These are phyloP conservation scores for Rhizopus arrhizus DNA, from an alignment of 371 early-diverging fungal genomes.

Conservation along the genomic window DNA sequence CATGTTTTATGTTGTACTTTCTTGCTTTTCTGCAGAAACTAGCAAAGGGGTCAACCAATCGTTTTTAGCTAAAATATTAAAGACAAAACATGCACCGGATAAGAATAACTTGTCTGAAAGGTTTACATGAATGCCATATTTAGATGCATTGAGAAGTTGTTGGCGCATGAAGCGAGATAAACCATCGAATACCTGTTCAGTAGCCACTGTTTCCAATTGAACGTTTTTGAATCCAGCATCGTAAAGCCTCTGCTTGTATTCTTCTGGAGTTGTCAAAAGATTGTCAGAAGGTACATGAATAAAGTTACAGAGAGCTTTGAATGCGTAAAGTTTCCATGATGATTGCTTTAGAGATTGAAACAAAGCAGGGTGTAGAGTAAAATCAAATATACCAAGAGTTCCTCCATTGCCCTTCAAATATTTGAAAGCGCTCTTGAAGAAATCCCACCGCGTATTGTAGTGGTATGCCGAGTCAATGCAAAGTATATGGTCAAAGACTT, in stretches of 20 bases:
- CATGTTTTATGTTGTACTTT: neutral
- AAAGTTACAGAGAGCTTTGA: constrained; percentile 13
- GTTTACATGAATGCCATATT: constrained; percentile 19
- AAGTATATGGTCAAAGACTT: constrained; percentile 44
- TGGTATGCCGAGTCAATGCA: constrained; percentile 65
- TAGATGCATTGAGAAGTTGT: constrained; percentile 6
- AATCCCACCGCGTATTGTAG: constrained; percentile 54
- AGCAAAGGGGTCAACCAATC: constrained; percentile 27
- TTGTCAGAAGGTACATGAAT: constrained; percentile 35
- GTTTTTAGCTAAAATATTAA: constrained; percentile 9
- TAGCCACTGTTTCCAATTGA: constrained; percentile 13
- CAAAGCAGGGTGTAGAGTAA: constrained; percentile 29
- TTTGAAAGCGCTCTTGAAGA: constrained; percentile 36
- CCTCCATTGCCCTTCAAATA: constrained; percentile 37
- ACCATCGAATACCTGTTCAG: constrained; percentile 31
- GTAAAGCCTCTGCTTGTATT: constrained; percentile 19
- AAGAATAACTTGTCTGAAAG: constrained; percentile 19
- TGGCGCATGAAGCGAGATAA: constrained; percentile 13
- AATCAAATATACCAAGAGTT: constrained; percentile 45
- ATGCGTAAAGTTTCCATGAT: constrained; percentile 9
- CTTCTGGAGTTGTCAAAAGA: constrained; percentile 24
- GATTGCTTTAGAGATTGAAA: constrained; percentile 9
- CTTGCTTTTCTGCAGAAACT: constrained; percentile 17
- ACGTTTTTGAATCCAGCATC: constrained; percentile 25
- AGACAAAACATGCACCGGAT: constrained; percentile 15